These are phyloP conservation scores for Backusella tarrabulga DNA, from an alignment of 192 early-diverging fungal genomes.

Conservation along the genomic window DNA sequence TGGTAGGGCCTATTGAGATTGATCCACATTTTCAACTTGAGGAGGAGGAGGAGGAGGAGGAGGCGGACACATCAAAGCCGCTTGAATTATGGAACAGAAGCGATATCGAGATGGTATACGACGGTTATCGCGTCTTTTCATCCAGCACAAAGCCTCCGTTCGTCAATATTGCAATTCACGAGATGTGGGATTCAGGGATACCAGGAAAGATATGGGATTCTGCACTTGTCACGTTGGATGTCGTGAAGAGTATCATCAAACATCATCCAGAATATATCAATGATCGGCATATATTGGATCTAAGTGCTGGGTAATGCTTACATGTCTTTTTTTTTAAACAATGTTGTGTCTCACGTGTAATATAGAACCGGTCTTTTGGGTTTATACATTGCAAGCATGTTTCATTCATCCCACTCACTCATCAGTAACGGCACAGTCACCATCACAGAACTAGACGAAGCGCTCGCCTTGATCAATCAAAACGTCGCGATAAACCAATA, in stretches of 20 bases:
- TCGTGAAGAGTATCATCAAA: slow-evolving; percentile 26
- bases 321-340: neutral
- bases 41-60: no score
- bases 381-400: slow-evolving; percentile 34
- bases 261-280: slow-evolving; percentile 28
- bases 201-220: slow-evolving; percentile 55
- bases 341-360: no score
- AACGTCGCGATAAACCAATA: slow-evolving; percentile 36
- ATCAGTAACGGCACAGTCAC: slow-evolving; percentile 16
- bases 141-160: neutral
- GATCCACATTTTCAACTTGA: neutral
- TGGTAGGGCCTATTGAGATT: slow-evolving; percentile 17
- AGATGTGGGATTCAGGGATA: slow-evolving; percentile 41
- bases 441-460: slow-evolving; percentile 45
- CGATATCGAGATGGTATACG: slow-evolving; percentile 16
- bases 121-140: slow-evolving; percentile 18
- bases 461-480: slow-evolving; percentile 35
- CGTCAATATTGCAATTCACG: slow-evolving; percentile 29
- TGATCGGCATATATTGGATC: slow-evolving; percentile 40
- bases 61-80: neutral
- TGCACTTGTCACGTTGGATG: slow-evolving; percentile 39
- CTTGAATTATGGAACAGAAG: slow-evolving; percentile 4
- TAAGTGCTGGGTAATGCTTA: slow-evolving; percentile 43
- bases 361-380: slow-evolving; percentile 46
- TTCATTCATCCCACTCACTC: neutral